Conservation (phyloP, 306 rosid species). For the Casuarina equisetifolia region DNA sequence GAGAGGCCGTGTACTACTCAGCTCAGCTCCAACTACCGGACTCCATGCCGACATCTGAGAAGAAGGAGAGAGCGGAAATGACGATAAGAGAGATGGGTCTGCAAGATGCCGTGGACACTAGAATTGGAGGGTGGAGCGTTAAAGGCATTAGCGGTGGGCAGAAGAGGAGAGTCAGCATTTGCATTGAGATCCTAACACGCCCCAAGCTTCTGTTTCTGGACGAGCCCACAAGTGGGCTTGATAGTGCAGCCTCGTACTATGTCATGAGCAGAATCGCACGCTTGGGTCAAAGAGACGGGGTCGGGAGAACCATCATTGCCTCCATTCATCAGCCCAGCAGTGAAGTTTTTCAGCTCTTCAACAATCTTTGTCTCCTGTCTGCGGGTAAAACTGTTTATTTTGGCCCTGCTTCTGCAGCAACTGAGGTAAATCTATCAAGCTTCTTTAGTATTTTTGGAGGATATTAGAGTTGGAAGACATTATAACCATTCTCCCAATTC, state of each 20-base stretch:
- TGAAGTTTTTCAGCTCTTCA: conserved; percentile 68
- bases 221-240: conserved; percentile 69
- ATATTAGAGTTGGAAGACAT: not conserved
- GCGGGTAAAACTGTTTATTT: conserved; percentile 60
- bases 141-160: conserved; percentile 53
- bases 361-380: conserved; percentile 66
- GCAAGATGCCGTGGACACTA: conserved; percentile 44
- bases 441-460: no score
- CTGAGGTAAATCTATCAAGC: conserved; percentile 34
- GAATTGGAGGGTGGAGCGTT: conserved; percentile 49
- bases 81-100: conserved; percentile 49
- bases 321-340: conserved; percentile 76
- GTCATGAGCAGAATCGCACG: conserved; percentile 64
- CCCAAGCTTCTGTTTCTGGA: conserved; percentile 45
- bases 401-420: conserved; percentile 68
- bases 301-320: conserved; percentile 46
- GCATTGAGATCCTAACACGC: conserved; percentile 48
- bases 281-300: conserved; percentile 31
- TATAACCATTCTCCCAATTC: not conserved
- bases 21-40: conserved; percentile 50
- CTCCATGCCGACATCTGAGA: conserved; percentile 39
- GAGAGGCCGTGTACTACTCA: conserved; percentile 49
- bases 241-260: conserved; percentile 76
- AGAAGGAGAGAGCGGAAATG: conserved; percentile 38
- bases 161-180: conserved; percentile 52